Base-by-base conservation (phyloP, 2,329 filamentous ascomycete species). In the Trichoderma sp. region DNA sequence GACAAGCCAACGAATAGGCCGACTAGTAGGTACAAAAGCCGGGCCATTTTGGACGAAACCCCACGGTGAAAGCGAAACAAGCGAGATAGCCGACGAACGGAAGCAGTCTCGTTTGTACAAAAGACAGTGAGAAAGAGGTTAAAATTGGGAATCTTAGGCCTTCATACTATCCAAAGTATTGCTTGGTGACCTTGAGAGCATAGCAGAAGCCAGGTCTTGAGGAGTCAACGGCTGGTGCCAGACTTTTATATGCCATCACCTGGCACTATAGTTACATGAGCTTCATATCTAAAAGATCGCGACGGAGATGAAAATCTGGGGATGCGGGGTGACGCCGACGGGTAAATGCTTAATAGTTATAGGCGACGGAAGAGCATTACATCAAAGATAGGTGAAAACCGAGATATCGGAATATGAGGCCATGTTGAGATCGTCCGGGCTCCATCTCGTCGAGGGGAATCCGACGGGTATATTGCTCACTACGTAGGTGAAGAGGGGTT, bases 321-420 rank as follows among this genome's bases (percentile, higher is more conserved):
- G 36, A 61, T 69, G 56, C 28, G 66, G 66, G 36, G 56, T 51
- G 66, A 60, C 36, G 11, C 66, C 66, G 66, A 69, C 66, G 66
- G 66, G 56, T 61, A 34, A 69, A 69, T 69, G n/a, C 15, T 34
- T 28, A 43, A n/a, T 32, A 12, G 14, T 34, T 30, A n/a, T 36
- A 36, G 4, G 57, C 66, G 56, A 51, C 28, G 66, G 7, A 47
- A 32, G 66, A 18, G 21, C 21, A n/a, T 1, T 14, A 39, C 24
- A 39, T n/a, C 21, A 14, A 28, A 30, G 9, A 28, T 21, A 39
- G 43, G 14, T 51, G 36, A 69, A 51, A 47, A 9, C 18, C 36
- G 36, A 24, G n/a, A 51, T 21, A 18, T 34, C 56, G 26, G 34
- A 12, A 51, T 47, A 39, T 58, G 24, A n/a, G 24, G 15, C 15